These are phyloP conservation scores for Astrothelium macrocarpum DNA, from an alignment of 495 filamentous ascomycete genomes.

Conservation along the genomic window DNA sequence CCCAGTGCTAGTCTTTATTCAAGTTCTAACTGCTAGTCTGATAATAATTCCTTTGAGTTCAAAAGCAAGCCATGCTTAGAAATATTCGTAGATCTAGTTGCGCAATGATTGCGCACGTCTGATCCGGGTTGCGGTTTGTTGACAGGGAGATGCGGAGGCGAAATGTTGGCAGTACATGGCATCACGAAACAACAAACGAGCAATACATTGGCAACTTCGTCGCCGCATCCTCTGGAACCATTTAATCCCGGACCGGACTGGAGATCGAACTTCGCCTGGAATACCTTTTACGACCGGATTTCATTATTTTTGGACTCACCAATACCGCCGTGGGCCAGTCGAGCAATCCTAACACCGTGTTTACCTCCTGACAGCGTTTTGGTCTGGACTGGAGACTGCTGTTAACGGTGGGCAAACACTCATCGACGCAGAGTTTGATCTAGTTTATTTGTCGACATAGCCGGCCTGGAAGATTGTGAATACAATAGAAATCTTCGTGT, in stretches of 20 bases:
- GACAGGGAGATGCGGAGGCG: not conserved
- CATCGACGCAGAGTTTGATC: not conserved
- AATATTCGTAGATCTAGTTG: too few species aligned
- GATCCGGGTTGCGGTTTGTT: not conserved
- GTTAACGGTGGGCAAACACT: not conserved
- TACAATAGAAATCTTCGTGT: not conserved
- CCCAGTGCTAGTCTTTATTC: not conserved
- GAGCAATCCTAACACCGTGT: not conserved
- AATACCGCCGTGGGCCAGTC: not conserved
- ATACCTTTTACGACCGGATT: not conserved
- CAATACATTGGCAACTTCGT: not conserved
- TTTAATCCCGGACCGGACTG: not conserved
- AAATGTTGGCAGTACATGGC: not conserved
- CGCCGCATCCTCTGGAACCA: not conserved
- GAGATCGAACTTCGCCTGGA: not conserved
- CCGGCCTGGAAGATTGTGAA: not conserved
- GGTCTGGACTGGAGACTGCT: not conserved
- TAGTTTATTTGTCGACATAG: not conserved
- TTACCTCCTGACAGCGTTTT: not conserved
- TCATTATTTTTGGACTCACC: not conserved
- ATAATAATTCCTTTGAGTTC: not conserved
- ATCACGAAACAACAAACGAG: constrained; percentile 1
- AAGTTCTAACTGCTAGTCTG: too few species aligned
- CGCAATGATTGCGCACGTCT: too few species aligned
- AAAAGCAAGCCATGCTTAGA: not conserved